Conservation (phyloP, 306 rosid genomes). For the Prosopis cineraria region DNA sequence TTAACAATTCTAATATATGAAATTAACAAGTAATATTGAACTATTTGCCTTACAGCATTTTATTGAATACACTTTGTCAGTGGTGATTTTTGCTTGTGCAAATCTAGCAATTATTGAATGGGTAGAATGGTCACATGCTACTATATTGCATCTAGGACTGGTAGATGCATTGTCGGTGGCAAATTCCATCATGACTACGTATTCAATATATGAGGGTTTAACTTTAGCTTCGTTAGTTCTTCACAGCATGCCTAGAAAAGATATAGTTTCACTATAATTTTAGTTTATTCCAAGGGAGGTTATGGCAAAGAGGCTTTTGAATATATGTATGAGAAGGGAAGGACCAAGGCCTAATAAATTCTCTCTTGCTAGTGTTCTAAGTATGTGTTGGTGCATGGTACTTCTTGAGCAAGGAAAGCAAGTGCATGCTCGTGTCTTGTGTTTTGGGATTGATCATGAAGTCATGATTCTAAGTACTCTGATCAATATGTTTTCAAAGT, state of each 20-base stretch:
- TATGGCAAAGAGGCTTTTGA: constrained; percentile 68
- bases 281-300: constrained; percentile 75
- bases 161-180: constrained; percentile 61
- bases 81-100: constrained; percentile 68
- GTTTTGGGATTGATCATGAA: constrained; percentile 58
- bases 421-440: constrained; percentile 68
- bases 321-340: constrained; percentile 73
- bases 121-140: constrained; percentile 69
- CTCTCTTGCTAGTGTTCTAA: constrained; percentile 68
- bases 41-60: too few species aligned
- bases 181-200: constrained; percentile 68
- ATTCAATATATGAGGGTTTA: constrained; percentile 67
- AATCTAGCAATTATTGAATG: constrained; percentile 57
- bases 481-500: constrained; percentile 71
- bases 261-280: constrained; percentile 78
- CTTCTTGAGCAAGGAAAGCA: constrained; percentile 82
- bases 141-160: constrained; percentile 56
- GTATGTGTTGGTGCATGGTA: constrained; percentile 80
- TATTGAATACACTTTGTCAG: constrained; percentile 75
- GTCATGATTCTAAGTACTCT: constrained; percentile 68
- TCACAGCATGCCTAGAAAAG: constrained; percentile 54
- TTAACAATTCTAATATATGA: too few species aligned
- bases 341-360: constrained; percentile 74
- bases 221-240: constrained; percentile 59
- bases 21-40: too few species aligned